Base-by-base conservation (phyloP, 345 rosid species). In the Syzygium aqueum region DNA sequence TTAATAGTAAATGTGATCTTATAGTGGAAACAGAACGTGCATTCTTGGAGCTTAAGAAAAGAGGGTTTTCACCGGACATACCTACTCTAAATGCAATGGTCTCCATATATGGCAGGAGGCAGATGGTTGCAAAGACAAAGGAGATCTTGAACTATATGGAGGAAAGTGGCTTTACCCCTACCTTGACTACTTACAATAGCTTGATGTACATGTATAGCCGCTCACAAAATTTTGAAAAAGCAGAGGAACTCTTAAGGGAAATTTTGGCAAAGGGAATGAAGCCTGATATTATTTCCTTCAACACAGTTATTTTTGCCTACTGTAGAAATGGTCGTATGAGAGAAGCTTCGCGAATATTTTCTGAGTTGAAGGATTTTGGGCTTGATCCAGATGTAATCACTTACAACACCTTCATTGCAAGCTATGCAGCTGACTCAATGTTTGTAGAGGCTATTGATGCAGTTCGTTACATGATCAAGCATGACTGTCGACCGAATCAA, bases 341-440 rank as follows among this genome's bases (percentile, higher is more conserved):
- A 87, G 99, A 97, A 88, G 98, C 99, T 59, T 95, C 96, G 1
- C 91, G 95, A 77, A 90, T 96, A 85, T 92, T 97, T 51, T 90
- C 95, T 22, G 97, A 96, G 91, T 94, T 97, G 96, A 90, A 88
- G 84, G 94, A 93, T 53, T 91, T 89, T 51, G 97, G 97, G 86
- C 90, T 95, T 78, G 92, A 90, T 51, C 99, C 98, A 4, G 96
- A 96, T 92, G 97, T 93, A 16, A 92, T 97, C 89, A 96, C 98
- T 3, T 97, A 94, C 87, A 97, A 96, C 89, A 97, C 98, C 57
- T 97, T 97, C 88, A 92, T 96, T 40, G 89, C 96, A 28, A 93
- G 94, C 88, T 96, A 95, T 88, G 98, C 99, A n/a, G 94, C 98
- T 61, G 99, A 96, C 90, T 94, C 98, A 12, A 90, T 96, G 98